These are phyloP conservation scores for Paxillus involutus DNA, from an alignment of 768 basidiomycete species.

Conservation along the genomic window DNA sequence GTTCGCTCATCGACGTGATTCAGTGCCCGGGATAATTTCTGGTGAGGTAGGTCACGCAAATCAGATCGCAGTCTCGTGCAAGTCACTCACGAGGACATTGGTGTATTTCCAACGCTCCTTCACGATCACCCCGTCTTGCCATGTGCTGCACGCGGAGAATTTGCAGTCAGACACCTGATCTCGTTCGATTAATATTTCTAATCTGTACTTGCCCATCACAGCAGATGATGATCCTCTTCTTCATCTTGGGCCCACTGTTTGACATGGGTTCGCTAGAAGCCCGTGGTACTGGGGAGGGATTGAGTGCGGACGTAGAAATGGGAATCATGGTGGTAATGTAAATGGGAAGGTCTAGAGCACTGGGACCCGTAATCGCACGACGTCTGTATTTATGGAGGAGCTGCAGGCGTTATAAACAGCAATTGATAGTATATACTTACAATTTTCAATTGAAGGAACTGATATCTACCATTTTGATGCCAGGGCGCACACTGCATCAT, in stretches of 20 bases:
- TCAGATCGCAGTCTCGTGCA: background rate
- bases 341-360: background rate
- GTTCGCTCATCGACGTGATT: constrained; percentile 47
- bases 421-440: background rate
- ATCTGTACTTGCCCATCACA: constrained; percentile 63
- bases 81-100: constrained; percentile 49
- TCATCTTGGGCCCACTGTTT: constrained; percentile 18
- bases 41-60: background rate
- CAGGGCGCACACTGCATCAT: background rate
- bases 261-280: background rate
- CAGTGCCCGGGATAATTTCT: constrained; percentile 58
- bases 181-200: background rate
- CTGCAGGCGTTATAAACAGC: background rate
- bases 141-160: constrained; percentile 47
- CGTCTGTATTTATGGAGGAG: constrained; percentile 24
- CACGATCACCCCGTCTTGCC: constrained; percentile 62
- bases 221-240: constrained; percentile 68
- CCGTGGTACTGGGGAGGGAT: constrained; percentile 1
- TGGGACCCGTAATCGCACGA: background rate
- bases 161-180: background rate
- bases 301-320: background rate
- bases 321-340: constrained; percentile 11
- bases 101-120: constrained; percentile 49
- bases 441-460: background rate
- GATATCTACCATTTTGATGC: background rate